phyloP scores from a whole-genome alignment of 106 monocot species.

The Allium sativum region DNA sequence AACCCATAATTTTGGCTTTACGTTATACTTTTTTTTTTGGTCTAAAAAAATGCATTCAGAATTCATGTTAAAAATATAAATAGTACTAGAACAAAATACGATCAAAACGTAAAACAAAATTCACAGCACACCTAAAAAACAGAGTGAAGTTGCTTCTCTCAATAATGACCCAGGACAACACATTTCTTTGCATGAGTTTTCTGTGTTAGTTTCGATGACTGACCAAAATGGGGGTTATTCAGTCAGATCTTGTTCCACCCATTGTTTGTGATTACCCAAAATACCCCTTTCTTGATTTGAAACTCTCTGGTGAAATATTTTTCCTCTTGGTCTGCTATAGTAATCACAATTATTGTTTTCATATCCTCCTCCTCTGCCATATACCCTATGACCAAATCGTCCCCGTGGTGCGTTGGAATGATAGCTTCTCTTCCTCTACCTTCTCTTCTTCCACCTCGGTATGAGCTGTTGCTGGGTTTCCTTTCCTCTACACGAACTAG shows the following conservation, averaged over 20 bases:
- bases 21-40: too few species aligned
- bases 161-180: too few species aligned
- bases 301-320: slow-evolving; percentile 16
- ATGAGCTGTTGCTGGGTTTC: slow-evolving; percentile 27
- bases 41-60: too few species aligned
- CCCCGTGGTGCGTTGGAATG: slow-evolving; percentile 19
- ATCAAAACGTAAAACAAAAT: too few species aligned
- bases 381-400: slow-evolving; percentile 18
- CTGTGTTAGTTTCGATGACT: too few species aligned
- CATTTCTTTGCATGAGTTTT: too few species aligned
- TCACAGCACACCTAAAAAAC: too few species aligned
- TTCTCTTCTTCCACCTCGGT: slow-evolving; percentile 24
- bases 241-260: slow-evolving; percentile 5
- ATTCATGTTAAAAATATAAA: too few species aligned
- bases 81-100: too few species aligned
- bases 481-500: slow-evolving; percentile 36
- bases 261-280: slow-evolving; percentile 10
- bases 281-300: slow-evolving; percentile 32
- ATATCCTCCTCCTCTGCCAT: slow-evolving; percentile 1
- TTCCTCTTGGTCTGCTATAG: slow-evolving; percentile 24
- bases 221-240: too few species aligned
- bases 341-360: slow-evolving; percentile 3
- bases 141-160: too few species aligned
- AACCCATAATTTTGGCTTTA: too few species aligned
- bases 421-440: slow-evolving; percentile 33